A percentile compares a stretch with the other conserved stretches of the same genome.
Conservation (phyloP, 176 grass and related monocot species). For the Leersia perrieri region DNA sequence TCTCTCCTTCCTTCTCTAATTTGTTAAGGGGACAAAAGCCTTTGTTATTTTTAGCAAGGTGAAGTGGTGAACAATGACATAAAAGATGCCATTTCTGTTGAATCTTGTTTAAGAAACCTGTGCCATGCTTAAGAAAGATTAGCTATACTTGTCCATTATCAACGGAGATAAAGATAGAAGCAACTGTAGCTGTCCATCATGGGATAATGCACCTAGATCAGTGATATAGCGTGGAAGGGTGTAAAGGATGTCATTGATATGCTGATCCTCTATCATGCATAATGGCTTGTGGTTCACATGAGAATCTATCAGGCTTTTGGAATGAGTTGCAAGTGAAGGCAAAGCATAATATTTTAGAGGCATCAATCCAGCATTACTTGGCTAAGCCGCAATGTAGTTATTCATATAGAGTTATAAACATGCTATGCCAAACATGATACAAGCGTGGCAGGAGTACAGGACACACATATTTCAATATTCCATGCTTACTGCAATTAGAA, state of each 20-base stretch:
- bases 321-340: slow-evolving; percentile 11
- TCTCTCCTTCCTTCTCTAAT: background rate
- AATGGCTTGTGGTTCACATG: background rate
- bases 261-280: slow-evolving; percentile 4
- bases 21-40: background rate
- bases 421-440: background rate
- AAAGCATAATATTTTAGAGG: background rate
- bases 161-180: background rate
- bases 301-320: background rate
- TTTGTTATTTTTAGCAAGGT: background rate
- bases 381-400: background rate
- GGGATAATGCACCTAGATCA: background rate
- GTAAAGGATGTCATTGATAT: slow-evolving; percentile 1
- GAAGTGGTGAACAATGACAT: background rate
- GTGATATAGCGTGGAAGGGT: background rate
- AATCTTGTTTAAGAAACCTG: background rate
- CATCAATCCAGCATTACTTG: slow-evolving; percentile 1
- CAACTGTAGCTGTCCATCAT: background rate
- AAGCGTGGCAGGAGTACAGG: background rate
- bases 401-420: slow-evolving; percentile 6
- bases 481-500: background rate
- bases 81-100: background rate
- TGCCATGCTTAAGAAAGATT: background rate
- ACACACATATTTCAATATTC: slow-evolving; percentile 13
- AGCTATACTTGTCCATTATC: background rate